phyloP scores from a whole-genome alignment of 805 yeast species.

The Ogataea parapolymorpha region DNA sequence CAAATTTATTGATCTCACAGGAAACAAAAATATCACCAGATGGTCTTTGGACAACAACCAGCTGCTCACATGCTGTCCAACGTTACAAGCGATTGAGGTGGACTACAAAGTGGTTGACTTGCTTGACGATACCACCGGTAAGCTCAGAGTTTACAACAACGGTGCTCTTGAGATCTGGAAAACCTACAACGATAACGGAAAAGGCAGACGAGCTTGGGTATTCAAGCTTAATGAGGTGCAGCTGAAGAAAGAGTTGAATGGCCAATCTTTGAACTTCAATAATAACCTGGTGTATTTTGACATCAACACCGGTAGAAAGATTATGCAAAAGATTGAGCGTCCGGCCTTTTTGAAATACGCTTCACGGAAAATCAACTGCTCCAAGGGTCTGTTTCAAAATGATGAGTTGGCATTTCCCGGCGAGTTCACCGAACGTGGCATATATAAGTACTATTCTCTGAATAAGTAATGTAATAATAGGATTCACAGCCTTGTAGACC shows the following conservation, averaged over 20 bases:
- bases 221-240: constrained; percentile 40
- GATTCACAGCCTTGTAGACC: constrained; percentile 1
- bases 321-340: constrained; percentile 41
- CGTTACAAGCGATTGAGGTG: constrained; percentile 64
- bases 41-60: constrained; percentile 54
- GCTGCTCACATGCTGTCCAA: constrained; percentile 42
- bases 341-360: constrained; percentile 53
- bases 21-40: constrained; percentile 54
- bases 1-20: constrained; percentile 63
- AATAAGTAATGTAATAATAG: constrained; percentile 35
- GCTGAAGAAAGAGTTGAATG: constrained; percentile 20
- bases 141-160: constrained; percentile 26
- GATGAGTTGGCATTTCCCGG: constrained; percentile 48
- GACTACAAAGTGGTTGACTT: constrained; percentile 54
- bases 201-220: constrained; percentile 82
- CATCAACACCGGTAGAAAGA: constrained; percentile 59
- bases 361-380: constrained; percentile 50
- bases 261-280: constrained; percentile 27
- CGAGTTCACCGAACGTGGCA: constrained; percentile 48
- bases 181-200: constrained; percentile 46
- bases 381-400: constrained; percentile 46
- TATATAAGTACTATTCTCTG: constrained; percentile 55
- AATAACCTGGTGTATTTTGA: constrained; percentile 54
- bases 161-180: constrained; percentile 40
- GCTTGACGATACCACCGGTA: constrained; percentile 34